Base-by-base conservation (phyloP, 805 yeast genomes). In the Starmerella stellata region DNA sequence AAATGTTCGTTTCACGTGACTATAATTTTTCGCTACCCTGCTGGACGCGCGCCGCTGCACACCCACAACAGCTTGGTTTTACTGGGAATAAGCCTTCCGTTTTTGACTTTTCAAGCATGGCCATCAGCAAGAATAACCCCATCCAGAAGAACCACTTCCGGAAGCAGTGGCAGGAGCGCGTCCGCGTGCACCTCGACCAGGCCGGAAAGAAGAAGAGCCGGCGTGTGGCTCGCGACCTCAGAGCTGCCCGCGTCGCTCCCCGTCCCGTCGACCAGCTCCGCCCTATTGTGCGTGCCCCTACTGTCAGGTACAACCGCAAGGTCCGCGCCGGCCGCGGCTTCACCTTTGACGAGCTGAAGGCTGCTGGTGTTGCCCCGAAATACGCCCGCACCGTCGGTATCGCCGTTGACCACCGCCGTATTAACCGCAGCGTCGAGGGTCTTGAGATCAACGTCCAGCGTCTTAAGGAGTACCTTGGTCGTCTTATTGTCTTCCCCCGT, bases 111-210 rank as follows among this genome's bases (percentile, higher is more conserved):
- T n/a, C n/a, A n/a, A 23, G 25, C 42, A 49, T 68, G 85, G 98
- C 96, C 70, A 83, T 90, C 76, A 70, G 90, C 60, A 87, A 90
- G 85, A 87, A 87, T 74, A 76, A 83, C 74, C 94, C 96, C 75
- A 73, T 87, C 73, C 79, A 81, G 76, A 82, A 81, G 78, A 87
- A 87, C 78, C 98, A 90, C 75, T 87, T 87, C 93, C 79, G 95
- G 76, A 87, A 87, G 81, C 87, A 87, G 93, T 90, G 98, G 98
- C 96, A 90, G 74, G 93, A 82, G 70, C 81, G 96, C 65, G 99
- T 90, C 75, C 81, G 74, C 68, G 95, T 82, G 61, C 98, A 92
- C 83, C 79, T 90, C 65, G 95, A 90, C 87, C 98, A 90, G 75
- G 95, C 98, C 63, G 98, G 98, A 68, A 83, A 87, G 78, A 90